Base-by-base conservation (phyloP, 345 rosid species). In the Dimocarpus longan region DNA sequence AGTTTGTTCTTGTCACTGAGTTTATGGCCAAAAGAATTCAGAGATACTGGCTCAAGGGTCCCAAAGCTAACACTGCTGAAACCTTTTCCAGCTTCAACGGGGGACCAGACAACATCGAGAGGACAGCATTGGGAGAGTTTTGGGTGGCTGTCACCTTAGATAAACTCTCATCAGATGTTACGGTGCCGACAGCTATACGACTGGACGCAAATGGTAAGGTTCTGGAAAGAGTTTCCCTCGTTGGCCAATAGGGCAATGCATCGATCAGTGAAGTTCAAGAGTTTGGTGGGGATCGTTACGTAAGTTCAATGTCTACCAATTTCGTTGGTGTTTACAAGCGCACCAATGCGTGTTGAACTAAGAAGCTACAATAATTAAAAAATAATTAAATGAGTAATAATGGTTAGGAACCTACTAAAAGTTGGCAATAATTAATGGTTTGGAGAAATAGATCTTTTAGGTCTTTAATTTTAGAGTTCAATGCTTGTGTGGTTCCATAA, bases 61-160 rank as follows among this genome's bases (percentile, higher is more conserved):
- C 71, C 2, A 22, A 24, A 32, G 78, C 82, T 0, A 63, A 56
- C 19, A 70, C 76, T 5, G 37, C 54, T 18, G 74, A 84, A 22
- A 43, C 67, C 19, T 10, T 74, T 1, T 0, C 68, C 15, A 75
- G 40, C 24, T 39, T 19, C 39, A 21, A 8, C 10, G 66, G 9
- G 10, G 11, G 21, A 13, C 86, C 82, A 4, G 78, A 66, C 8
- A 80, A 84, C 67, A 66, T 84, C 42, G 80, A 73, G 54, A 68
- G 74, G 73, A 68, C 74, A 0, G 2, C 3, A 18, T 0, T 4
- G 0, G 64, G 70, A 2, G 48, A 59, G 1, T 84, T 69, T 28
- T 80, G 59, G 82, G 11, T 73, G 18, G 77, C 86, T 2, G 82
- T 44, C 16, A 37, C 16, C 32, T 15, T 50, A 19, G 15, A 46